Conservation (phyloP, 148 eudicot genomes). For the Amaranthus hypochondriacus region DNA sequence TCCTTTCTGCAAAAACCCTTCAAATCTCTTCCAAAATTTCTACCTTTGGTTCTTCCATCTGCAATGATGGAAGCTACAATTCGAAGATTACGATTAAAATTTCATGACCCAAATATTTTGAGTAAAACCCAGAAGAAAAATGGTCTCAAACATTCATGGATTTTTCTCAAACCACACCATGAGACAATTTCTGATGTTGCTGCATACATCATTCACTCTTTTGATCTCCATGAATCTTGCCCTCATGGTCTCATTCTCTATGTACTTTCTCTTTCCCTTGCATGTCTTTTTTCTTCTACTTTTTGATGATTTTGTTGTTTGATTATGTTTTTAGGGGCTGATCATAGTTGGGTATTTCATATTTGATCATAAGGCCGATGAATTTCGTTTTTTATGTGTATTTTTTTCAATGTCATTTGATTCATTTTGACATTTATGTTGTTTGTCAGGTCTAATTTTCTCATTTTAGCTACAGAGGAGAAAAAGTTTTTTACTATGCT, state of each 20-base stretch:
- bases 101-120: slow-evolving; percentile 45
- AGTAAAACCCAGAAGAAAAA: slow-evolving; percentile 50
- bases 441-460: background rate
- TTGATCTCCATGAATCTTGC: slow-evolving; percentile 59
- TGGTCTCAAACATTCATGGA: slow-evolving; percentile 58
- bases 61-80: slow-evolving; percentile 25
- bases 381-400: background rate
- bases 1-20: background rate
- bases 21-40: background rate
- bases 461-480: background rate
- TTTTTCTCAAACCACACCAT: slow-evolving; percentile 52
- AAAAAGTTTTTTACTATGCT: background rate
- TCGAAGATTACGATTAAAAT: slow-evolving; percentile 50
- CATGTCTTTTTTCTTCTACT: slow-evolving; percentile 3
- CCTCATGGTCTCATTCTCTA: slow-evolving; percentile 74
- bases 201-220: slow-evolving; percentile 41
- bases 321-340: background rate
- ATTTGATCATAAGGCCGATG: background rate
- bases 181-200: slow-evolving; percentile 49
- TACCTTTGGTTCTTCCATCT: slow-evolving; percentile 11
- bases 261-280: slow-evolving; percentile 34
- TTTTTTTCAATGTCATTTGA: background rate
- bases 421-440: background rate
- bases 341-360: slow-evolving; percentile 1
- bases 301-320: slow-evolving; percentile 7